Evolutionary conservation across 768 basidiomycete species (phyloP).

Genomic region (Lenzites betulinus): DNA sequence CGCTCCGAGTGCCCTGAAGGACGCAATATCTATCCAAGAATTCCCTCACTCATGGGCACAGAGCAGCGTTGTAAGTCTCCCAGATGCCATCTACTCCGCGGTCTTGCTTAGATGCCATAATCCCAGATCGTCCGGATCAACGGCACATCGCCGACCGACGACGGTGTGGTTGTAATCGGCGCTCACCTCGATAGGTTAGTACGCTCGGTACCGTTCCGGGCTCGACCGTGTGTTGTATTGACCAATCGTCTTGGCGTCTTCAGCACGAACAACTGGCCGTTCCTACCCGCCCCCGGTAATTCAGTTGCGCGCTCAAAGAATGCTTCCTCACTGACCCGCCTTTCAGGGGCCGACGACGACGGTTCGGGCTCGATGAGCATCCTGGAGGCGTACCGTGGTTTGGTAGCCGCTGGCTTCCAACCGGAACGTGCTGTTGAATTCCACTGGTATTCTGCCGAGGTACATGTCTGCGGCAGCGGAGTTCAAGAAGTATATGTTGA

Average conservation of each 20-base stretch:
- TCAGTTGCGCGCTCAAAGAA: constrained; percentile 13
- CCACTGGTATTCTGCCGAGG: constrained; percentile 86
- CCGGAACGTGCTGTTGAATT: constrained; percentile 73
- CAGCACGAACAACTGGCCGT: constrained; percentile 79
- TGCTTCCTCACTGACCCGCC: constrained; percentile 29
- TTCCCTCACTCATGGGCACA: constrained; percentile 86
- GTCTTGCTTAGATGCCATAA: constrained; percentile 14
- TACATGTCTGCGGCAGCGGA: constrained; percentile 30
- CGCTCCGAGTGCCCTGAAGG: constrained; percentile 56
- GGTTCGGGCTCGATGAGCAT: constrained; percentile 75
- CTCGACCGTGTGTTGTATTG: background rate
- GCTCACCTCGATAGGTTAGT: constrained; percentile 83
- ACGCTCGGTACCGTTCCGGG: constrained; percentile 40
- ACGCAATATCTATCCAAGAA: constrained; percentile 65
- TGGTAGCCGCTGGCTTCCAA: constrained; percentile 67
- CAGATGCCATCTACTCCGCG: background rate
- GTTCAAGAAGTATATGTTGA: background rate
- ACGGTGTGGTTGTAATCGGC: constrained; percentile 66
- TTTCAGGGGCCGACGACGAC: constrained; percentile 65
- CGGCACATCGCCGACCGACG: constrained; percentile 63
- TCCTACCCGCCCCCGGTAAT: constrained; percentile 73
- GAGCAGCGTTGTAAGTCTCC: constrained; percentile 62
- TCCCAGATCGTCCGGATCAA: constrained; percentile 73
- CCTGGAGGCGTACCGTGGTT: constrained; percentile 71
- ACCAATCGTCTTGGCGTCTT: constrained; percentile 5